These are phyloP conservation scores for Penicillium flavigenum DNA, from an alignment of 495 filamentous ascomycete genomes.

Conservation along the genomic window DNA sequence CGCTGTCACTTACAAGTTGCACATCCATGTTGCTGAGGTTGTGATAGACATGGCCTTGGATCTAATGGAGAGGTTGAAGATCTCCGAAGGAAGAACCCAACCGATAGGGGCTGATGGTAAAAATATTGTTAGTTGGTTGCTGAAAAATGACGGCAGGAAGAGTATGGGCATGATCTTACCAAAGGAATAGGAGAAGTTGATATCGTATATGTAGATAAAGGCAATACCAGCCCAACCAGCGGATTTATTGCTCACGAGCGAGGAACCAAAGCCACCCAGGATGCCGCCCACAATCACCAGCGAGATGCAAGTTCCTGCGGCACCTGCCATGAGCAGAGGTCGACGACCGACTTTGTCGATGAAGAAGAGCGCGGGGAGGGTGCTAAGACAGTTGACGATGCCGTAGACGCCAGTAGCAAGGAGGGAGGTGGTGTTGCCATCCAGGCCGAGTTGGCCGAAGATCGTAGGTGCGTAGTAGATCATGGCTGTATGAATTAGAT, in stretches of 20 bases:
- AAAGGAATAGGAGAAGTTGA: conserved; percentile 67
- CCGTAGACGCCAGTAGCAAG: conserved; percentile 79
- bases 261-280: conserved; percentile 60
- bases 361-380: conserved; percentile 67
- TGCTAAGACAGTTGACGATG: conserved; percentile 75
- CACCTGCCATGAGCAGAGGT: conserved; percentile 44
- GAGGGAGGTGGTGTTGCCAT: conserved; percentile 61
- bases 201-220: conserved; percentile 81
- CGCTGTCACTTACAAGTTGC: conserved; percentile 37
- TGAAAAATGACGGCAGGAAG: background rate
- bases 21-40: conserved; percentile 45
- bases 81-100: conserved; percentile 45
- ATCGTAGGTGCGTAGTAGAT: conserved; percentile 75
- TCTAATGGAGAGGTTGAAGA: conserved; percentile 41
- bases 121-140: conserved; percentile 4
- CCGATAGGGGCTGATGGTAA: conserved; percentile 36
- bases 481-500: conserved; percentile 57
- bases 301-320: conserved; percentile 60
- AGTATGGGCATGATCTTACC: conserved; percentile 23
- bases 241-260: conserved; percentile 56
- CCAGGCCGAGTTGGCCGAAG: conserved; percentile 67
- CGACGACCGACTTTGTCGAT: conserved; percentile 80
- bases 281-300: conserved; percentile 73
- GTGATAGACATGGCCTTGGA: conserved; percentile 42
- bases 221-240: conserved; percentile 76